Conservation (phyloP, 345 rosid genomes). For the Carallia pectinifolia region DNA sequence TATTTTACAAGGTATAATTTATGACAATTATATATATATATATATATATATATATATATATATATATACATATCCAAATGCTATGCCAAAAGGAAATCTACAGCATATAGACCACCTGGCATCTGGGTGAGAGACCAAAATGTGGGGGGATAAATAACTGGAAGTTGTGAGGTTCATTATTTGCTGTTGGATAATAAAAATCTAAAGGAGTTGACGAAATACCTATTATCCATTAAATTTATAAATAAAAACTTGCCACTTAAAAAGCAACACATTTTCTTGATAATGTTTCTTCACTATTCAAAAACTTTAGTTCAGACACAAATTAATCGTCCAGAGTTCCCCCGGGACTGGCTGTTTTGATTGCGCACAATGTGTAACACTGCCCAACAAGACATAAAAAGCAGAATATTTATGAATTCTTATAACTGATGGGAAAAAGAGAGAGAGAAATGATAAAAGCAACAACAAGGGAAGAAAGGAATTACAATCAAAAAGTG, state of each 20-base stretch:
- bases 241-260: constrained; percentile 50
- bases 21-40: no score
- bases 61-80: no score
- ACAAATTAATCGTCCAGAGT: constrained; percentile 82
- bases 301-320: constrained; percentile 78
- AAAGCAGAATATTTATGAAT: neutral
- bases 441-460: no score
- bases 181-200: neutral
- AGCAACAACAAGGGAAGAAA: no score
- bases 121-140: neutral
- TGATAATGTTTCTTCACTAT: constrained; percentile 83
- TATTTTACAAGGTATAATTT: no score
- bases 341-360: constrained; percentile 59
- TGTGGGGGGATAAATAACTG: neutral
- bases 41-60: no score
- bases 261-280: constrained; percentile 77
- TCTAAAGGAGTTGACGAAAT: neutral
- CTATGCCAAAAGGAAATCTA: no score
- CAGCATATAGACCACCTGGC: neutral
- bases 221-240: neutral
- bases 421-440: no score
- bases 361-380: constrained; percentile 57
- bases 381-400: constrained; percentile 41
- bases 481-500: no score
- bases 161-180: neutral